Percentiles rank a stretch among this genome's conserved stretches.
Evolutionary conservation across 225 moss, liverwort and hornwort genomes (phyloP).

Genomic region (Pleurozium schreberi): DNA sequence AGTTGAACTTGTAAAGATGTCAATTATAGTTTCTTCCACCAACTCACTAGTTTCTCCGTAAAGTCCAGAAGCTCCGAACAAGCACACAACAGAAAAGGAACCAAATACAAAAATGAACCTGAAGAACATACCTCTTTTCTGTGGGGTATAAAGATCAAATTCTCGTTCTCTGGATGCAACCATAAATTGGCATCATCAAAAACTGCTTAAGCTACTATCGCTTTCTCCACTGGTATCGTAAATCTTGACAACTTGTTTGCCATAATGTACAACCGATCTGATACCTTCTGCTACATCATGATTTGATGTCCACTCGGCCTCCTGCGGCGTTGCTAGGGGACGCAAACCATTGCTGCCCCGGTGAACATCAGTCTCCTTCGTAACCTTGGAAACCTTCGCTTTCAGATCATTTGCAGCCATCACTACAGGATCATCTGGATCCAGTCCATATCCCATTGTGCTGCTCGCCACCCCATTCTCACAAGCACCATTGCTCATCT

Average conservation of each 20-base stretch:
- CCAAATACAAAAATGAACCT: not conserved
- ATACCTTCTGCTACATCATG: not conserved
- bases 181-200: not conserved
- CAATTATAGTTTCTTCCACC: not conserved
- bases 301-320: slow-evolving; percentile 18
- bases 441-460: not conserved
- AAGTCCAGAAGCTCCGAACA: not conserved
- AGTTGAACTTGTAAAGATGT: not conserved
- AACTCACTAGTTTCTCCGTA: not conserved
- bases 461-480: not conserved
- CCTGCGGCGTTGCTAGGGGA: slow-evolving; percentile 10
- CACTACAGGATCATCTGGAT: slow-evolving; percentile 17
- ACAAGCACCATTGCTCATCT: not conserved
- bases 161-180: not conserved
- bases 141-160: not conserved
- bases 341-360: slow-evolving; percentile 26
- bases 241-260: slow-evolving; percentile 4
- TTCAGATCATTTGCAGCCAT: slow-evolving; percentile 13
- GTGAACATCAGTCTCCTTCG: not conserved
- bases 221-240: slow-evolving; percentile 32
- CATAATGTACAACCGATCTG: slow-evolving; percentile 8
- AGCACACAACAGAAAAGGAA: not conserved
- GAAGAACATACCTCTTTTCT: not conserved
- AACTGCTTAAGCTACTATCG: slow-evolving; percentile 36
- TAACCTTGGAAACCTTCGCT: slow-evolving; percentile 8